A percentile compares a stretch with the other conserved stretches of the same genome.
Evolutionary conservation across 306 rosid genomes (phyloP).

Genomic region (Prunus padus): DNA sequence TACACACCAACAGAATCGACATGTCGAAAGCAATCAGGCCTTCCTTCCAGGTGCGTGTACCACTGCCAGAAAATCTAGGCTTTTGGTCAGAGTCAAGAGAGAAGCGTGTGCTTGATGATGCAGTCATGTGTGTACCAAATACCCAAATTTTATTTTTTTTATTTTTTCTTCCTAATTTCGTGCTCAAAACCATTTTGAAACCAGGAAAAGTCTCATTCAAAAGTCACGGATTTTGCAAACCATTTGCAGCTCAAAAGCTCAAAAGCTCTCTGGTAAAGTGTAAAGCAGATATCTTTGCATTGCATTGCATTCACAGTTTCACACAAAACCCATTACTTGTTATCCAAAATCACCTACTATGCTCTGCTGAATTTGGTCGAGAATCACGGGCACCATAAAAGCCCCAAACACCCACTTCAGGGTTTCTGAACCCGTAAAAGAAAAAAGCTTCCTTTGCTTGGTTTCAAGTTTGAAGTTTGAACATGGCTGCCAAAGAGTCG

Average conservation of each 20-base stretch:
- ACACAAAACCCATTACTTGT: constrained; percentile 37
- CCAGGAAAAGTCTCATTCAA: constrained; percentile 35
- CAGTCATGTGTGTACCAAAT: background rate
- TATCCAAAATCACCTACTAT: constrained; percentile 6
- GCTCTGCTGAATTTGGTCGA: background rate
- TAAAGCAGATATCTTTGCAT: constrained; percentile 15
- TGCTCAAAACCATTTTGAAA: constrained; percentile 1
- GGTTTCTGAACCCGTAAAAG: constrained; percentile 18
- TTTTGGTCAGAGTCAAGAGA: background rate
- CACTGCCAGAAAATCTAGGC: background rate
- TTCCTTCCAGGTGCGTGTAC: background rate
- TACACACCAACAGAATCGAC: background rate
- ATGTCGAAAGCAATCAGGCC: background rate
- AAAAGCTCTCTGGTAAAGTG: constrained; percentile 23
- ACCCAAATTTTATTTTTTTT: background rate
- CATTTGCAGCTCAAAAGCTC: constrained; percentile 24
- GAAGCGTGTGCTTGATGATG: constrained; percentile 17
- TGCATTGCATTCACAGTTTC: constrained; percentile 36
- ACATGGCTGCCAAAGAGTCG: constrained; percentile 66
- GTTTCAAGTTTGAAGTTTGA: constrained; percentile 16
- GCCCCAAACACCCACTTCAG: constrained; percentile 4
- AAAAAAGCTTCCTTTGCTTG: constrained; percentile 19
- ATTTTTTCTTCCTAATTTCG: background rate
- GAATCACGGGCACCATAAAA: constrained; percentile 18
- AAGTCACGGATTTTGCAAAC: constrained; percentile 48